phyloP scores from a whole-genome alignment of 2,329 filamentous ascomycete genomes.

The Neopestalotiopsis sp. region DNA sequence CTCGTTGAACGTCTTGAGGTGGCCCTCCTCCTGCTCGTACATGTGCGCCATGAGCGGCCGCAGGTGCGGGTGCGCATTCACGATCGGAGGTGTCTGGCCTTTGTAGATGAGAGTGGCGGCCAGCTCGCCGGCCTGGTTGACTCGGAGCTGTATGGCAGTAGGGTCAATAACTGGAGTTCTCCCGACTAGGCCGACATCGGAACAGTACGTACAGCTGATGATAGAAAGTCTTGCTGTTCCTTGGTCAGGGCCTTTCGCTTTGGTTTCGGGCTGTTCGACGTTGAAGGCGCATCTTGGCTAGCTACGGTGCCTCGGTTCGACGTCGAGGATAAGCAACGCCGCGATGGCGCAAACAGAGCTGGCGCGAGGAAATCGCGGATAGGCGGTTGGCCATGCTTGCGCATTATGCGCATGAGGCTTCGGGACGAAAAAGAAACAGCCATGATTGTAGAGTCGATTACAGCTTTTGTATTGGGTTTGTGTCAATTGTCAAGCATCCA shows the following conservation, averaged over 20 bases:
- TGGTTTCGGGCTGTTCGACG: conserved; percentile 35
- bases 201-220: conserved; percentile 65
- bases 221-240: conserved; percentile 75
- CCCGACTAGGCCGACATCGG: background rate
- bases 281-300: conserved; percentile 28
- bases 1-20: conserved; percentile 84
- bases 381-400: conserved; percentile 26
- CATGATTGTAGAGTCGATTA: conserved; percentile 23
- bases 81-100: conserved; percentile 82
- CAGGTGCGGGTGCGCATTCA: conserved; percentile 82
- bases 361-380: conserved; percentile 45
- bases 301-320: conserved; percentile 27
- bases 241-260: conserved; percentile 67
- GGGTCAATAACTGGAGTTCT: background rate
- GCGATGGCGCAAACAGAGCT: conserved; percentile 32
- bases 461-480: background rate
- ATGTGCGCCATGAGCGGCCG: conserved; percentile 94
- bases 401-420: conserved; percentile 27
- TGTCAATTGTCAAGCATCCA: background rate
- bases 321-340: conserved; percentile 31
- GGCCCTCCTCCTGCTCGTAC: conserved; percentile 93
- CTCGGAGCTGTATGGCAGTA: conserved; percentile 67
- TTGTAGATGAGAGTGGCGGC: conserved; percentile 94
- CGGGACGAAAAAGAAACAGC: conserved; percentile 21
- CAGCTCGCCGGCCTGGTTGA: conserved; percentile 98